These are phyloP conservation scores for Eremothecium cymbalariae DNA, from an alignment of 1,139 yeast genomes.

Conservation along the genomic window DNA sequence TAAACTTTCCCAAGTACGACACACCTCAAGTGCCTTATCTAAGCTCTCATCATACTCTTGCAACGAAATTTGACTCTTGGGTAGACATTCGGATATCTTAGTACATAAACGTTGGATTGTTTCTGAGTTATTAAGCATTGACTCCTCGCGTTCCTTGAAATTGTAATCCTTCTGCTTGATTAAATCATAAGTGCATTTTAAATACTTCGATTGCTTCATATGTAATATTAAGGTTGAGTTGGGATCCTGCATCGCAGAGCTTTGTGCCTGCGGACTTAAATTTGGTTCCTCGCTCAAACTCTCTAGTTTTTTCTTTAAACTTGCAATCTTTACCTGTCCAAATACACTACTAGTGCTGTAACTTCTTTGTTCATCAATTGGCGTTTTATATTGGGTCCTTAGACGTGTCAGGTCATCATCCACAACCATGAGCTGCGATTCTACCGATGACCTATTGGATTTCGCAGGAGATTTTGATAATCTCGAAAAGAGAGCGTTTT, in stretches of 20 bases:
- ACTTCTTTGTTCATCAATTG: neutral
- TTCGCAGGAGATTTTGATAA: neutral
- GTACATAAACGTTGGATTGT: no score
- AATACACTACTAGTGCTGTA: neutral
- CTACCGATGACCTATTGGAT: neutral
- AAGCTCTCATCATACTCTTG: conserved; percentile 19
- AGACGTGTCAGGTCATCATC: neutral
- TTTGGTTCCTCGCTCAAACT: no score
- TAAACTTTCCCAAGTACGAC: conserved; percentile 26
- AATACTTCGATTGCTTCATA: no score
- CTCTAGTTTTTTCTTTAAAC: no score
- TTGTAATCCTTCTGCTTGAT: conserved; percentile 4
- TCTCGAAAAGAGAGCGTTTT: neutral
- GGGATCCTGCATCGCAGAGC: no score
- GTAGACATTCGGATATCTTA: no score
- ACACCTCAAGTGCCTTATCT: conserved; percentile 20
- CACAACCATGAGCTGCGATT: neutral
- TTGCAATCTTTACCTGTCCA: neutral
- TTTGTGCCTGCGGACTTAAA: no score
- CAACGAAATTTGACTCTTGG: conserved; percentile 6
- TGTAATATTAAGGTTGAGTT: no score
- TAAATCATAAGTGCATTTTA: conserved; percentile 6
- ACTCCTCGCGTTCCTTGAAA: no score
- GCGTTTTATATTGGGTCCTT: neutral
- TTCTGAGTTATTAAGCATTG: no score